These are phyloP conservation scores for Puccinia horiana DNA, from an alignment of 1,284 basidiomycete species.

Conservation along the genomic window DNA sequence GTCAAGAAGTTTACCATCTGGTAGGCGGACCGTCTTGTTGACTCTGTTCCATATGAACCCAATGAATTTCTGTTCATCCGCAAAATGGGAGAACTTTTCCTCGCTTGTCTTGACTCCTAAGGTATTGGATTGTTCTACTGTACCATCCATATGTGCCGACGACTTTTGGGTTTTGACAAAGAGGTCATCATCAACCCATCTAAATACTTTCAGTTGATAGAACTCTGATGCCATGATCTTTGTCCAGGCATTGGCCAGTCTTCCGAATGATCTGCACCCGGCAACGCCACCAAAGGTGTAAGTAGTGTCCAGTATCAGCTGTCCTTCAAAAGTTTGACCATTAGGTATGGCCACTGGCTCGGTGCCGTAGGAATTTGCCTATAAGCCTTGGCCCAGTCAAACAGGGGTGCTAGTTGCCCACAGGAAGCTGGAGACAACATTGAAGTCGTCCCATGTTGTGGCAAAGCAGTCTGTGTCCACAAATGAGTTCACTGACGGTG, in stretches of 20 bases:
- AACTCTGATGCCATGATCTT: neutral
- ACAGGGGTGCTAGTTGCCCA: no score
- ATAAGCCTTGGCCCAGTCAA: no score
- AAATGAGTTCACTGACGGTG: neutral
- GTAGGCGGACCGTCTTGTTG: neutral
- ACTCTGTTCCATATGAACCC: slow-evolving; percentile 2
- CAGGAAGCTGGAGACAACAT: no score
- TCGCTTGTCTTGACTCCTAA: neutral
- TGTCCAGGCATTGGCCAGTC: no score
- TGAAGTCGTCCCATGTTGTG: neutral
- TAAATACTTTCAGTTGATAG: neutral
- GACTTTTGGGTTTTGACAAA: neutral
- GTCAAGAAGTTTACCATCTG: neutral
- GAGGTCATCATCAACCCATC: slow-evolving; percentile 12
- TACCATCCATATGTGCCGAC: neutral
- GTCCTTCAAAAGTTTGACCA: neutral
- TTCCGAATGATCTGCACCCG: no score
- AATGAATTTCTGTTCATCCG: no score
- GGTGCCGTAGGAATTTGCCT: neutral
- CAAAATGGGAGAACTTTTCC: no score
- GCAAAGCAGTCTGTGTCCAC: neutral
- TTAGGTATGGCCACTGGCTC: neutral
- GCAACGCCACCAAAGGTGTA: no score
- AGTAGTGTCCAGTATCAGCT: no score
- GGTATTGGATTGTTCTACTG: neutral